Percentiles rank a stretch among this genome's conserved stretches.
Evolutionary conservation across 2,329 filamentous ascomycete species (phyloP).

Genomic region (Monilinia laxa): DNA sequence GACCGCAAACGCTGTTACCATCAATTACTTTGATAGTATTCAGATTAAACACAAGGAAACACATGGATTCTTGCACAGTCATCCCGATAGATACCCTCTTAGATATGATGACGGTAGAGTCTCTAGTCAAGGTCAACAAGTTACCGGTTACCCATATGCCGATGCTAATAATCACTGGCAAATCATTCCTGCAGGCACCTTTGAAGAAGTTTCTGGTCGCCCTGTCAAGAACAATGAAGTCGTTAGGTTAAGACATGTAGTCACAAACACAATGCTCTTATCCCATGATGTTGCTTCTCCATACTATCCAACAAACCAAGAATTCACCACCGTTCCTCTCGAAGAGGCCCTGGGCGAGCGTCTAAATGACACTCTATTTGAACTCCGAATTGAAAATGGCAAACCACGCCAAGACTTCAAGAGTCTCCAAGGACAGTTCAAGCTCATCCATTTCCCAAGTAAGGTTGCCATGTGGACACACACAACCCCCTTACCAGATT

Average conservation of each 20-base stretch:
- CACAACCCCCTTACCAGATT: constrained; percentile 90
- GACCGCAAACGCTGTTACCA: constrained; percentile 79
- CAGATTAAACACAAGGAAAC: constrained; percentile 95
- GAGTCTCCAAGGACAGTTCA: constrained; percentile 89
- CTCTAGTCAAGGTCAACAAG: constrained; percentile 95
- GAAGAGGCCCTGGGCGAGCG: constrained; percentile 73
- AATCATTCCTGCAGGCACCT: constrained; percentile 70
- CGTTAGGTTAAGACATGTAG: constrained; percentile 81
- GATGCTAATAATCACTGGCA: constrained; percentile 99
- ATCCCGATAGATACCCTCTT: constrained; percentile 83
- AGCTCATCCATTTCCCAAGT: constrained; percentile 88
- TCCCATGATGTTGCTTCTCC: constrained; percentile 97
- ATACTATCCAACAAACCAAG: constrained; percentile 95
- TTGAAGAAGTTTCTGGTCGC: constrained; percentile 60
- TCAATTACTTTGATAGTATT: constrained; percentile 88
- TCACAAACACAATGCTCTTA: constrained; percentile 81
- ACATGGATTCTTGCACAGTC: constrained; percentile 93
- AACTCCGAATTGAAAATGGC: constrained; percentile 84
- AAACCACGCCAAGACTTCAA: constrained; percentile 83
- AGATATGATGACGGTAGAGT: constrained; percentile 97
- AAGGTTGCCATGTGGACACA: constrained; percentile 99
- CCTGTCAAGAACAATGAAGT: constrained; percentile 80
- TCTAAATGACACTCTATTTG: constrained; percentile 87
- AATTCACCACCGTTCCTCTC: constrained; percentile 80
- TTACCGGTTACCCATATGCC: constrained; percentile 96